Percentiles rank a stretch among this genome's conserved stretches.
Conservation (phyloP, 768 basidiomycete species). For the Chalciporus piperatus region DNA sequence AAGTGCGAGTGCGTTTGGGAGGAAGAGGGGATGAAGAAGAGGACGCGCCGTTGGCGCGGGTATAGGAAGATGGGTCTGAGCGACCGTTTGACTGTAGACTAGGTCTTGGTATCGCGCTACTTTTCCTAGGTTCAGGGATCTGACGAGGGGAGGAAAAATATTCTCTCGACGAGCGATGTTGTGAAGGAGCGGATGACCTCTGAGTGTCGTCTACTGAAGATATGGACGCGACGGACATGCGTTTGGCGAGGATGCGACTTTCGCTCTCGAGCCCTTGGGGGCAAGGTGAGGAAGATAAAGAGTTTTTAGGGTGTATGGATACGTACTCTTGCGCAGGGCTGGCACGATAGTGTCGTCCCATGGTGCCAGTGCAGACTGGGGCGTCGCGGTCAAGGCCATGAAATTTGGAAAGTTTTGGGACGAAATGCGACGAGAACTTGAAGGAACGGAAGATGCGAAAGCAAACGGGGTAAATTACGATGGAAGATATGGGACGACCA, state of each 20-base stretch:
- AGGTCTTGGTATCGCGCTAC: constrained; percentile 47
- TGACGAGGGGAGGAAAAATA: constrained; percentile 18
- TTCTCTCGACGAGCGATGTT: constrained; percentile 19
- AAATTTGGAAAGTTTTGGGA: not conserved
- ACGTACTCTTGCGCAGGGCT: constrained; percentile 72
- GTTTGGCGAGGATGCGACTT: constrained; percentile 71
- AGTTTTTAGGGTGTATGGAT: not conserved
- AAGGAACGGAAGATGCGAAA: constrained; percentile 5
- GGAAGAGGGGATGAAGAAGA: constrained; percentile 28
- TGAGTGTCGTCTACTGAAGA: constrained; percentile 49
- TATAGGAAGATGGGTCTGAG: constrained; percentile 21
- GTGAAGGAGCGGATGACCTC: constrained; percentile 19
- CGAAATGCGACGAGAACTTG: constrained; percentile 12
- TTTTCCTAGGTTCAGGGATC: constrained; percentile 34
- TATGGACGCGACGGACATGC: constrained; percentile 73
- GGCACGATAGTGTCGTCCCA: constrained; percentile 88
- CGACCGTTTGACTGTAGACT: constrained; percentile 36
- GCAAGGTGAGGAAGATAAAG: not conserved
- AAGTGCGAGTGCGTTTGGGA: constrained; percentile 57
- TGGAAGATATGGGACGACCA: not conserved
- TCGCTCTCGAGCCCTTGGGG: constrained; percentile 72
- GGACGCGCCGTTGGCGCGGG: constrained; percentile 29
- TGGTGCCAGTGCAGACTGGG: constrained; percentile 42
- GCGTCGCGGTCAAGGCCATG: constrained; percentile 44
- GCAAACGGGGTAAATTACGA: constrained; percentile 7